Base-by-base conservation (phyloP, 2,329 filamentous ascomycete species). In the Hypoxylon sp. region DNA sequence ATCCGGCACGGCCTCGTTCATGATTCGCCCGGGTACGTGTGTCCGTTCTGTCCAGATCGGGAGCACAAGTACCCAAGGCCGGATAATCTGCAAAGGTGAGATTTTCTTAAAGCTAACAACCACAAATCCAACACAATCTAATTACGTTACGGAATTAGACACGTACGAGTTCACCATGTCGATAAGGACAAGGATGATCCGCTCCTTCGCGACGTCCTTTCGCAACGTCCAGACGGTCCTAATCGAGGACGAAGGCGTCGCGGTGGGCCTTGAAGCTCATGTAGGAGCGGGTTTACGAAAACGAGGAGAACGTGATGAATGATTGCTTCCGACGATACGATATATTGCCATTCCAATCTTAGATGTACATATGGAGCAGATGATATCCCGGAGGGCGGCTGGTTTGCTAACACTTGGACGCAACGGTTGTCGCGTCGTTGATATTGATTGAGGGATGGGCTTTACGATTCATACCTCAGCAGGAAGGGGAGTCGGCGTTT, bases 21-120 rank as follows among this genome's bases (percentile, higher is more conserved):
- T 76, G 91, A 94, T 72, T 97, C 93, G 6, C 96, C 96, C 1
- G 95, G 95, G 67, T 99, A 98, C 76, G 90, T 97, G 31, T 99
- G 96, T 79, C 96, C 96, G 0, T 98, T 98, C 77, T 99, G 96
- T 79, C 92, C 93, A 1, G 94, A 97, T 75, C 87, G 94, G 72
- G 94, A 98, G 78, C 95, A 98, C 79, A 94, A 92, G 77, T 98
- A 98, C 79, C 96, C 96, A 4, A 87, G 96, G 73, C 96, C 96
- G 35, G 96, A 99, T 79, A 98, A 98, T 83, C 83, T 99, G 62
- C 95, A 98, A 83, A 90, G 95, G 93, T 97, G 85, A 72, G 87
- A 62, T 66, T 58, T 44, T n/a, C 24, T 47, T 35, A 19, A 27
- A 51, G 8, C 37, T 62, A 39, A 42, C 35, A 11, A 55, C 24